A percentile compares a stretch with the other conserved stretches of the same genome.
Evolutionary conservation across 2,329 filamentous ascomycete genomes (phyloP).

Genomic region (Gremmenia infestans): DNA sequence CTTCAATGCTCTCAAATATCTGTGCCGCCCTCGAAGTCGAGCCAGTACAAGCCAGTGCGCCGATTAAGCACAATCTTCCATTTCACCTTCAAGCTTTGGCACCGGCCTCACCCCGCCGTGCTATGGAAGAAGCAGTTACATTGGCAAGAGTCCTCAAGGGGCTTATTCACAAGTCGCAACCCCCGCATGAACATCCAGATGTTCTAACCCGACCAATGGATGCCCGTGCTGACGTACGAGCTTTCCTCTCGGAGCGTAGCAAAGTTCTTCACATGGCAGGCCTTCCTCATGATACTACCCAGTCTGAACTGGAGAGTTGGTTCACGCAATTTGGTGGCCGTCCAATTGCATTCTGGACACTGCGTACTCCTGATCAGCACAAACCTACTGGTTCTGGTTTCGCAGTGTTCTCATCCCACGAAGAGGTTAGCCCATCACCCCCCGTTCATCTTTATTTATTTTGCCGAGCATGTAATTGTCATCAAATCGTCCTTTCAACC

Average conservation of each 20-base stretch:
- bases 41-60: constrained; percentile 92
- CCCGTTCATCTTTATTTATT: constrained; percentile 24
- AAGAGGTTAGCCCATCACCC: constrained; percentile 64
- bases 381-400: constrained; percentile 99
- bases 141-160: constrained; percentile 87
- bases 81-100: constrained; percentile 96
- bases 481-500: constrained; percentile 26
- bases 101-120: constrained; percentile 88
- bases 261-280: constrained; percentile 98
- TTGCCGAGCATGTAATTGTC: constrained; percentile 23
- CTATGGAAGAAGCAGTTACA: constrained; percentile 96
- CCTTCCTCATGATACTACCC: constrained; percentile 93
- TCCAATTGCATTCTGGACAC: constrained; percentile 97
- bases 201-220: constrained; percentile 95
- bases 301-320: constrained; percentile 98
- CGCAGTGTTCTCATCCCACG: constrained; percentile 96
- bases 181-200: constrained; percentile 87
- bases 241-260: constrained; percentile 92
- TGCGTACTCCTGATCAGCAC: constrained; percentile 95
- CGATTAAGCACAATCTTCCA: constrained; percentile 97
- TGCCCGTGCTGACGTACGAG: constrained; percentile 89
- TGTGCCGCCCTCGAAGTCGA: constrained; percentile 97
- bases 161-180: constrained; percentile 93
- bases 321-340: constrained; percentile 98
- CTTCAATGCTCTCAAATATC: constrained; percentile 93